These are phyloP conservation scores for Fusarium odoratissimum DNA, from an alignment of 2,329 filamentous ascomycete species.

Conservation along the genomic window DNA sequence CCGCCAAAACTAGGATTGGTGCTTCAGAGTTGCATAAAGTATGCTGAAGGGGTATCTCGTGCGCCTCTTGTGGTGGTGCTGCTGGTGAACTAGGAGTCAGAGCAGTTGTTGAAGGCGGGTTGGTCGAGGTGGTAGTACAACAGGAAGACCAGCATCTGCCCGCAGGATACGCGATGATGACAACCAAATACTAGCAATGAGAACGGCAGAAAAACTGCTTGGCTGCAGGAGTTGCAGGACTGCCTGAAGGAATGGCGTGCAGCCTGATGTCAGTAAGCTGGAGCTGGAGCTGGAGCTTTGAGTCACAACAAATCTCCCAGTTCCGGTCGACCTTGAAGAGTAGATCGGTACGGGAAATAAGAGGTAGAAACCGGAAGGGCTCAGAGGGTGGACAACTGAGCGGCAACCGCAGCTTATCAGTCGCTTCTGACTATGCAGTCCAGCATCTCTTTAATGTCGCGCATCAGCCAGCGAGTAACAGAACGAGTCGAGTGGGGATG, in stretches of 20 bases:
- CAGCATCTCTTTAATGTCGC: slow-evolving; percentile 42
- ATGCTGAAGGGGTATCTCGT: slow-evolving; percentile 40
- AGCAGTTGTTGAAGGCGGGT: slow-evolving; percentile 28
- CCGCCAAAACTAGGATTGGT: slow-evolving; percentile 31
- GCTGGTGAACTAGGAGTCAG: slow-evolving; percentile 27
- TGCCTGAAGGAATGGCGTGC: slow-evolving; percentile 18
- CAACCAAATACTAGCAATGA: slow-evolving; percentile 15
- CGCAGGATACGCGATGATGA: slow-evolving; percentile 20
- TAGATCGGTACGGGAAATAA: slow-evolving; percentile 22
- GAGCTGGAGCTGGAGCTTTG: slow-evolving; percentile 17
- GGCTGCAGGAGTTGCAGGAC: slow-evolving; percentile 27
- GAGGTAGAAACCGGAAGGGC: slow-evolving; percentile 40
- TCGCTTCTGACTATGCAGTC: slow-evolving; percentile 40
- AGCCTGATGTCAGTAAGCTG: slow-evolving; percentile 28
- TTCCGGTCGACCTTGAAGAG: slow-evolving; percentile 36
- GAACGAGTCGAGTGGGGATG: slow-evolving; percentile 38
- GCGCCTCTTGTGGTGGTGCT: slow-evolving; percentile 35
- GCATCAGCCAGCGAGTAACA: slow-evolving; percentile 40
- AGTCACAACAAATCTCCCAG: slow-evolving; percentile 26
- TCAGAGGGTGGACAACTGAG: slow-evolving; percentile 41
- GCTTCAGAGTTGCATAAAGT: slow-evolving; percentile 37
- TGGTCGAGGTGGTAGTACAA: slow-evolving; percentile 39
- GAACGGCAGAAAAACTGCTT: slow-evolving; percentile 17
- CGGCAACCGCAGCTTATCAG: slow-evolving; percentile 47
- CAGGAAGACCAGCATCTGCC: slow-evolving; percentile 30